phyloP scores from a whole-genome alignment of 1,284 basidiomycete genomes.

The Austroboletus novae-zelandiae region DNA sequence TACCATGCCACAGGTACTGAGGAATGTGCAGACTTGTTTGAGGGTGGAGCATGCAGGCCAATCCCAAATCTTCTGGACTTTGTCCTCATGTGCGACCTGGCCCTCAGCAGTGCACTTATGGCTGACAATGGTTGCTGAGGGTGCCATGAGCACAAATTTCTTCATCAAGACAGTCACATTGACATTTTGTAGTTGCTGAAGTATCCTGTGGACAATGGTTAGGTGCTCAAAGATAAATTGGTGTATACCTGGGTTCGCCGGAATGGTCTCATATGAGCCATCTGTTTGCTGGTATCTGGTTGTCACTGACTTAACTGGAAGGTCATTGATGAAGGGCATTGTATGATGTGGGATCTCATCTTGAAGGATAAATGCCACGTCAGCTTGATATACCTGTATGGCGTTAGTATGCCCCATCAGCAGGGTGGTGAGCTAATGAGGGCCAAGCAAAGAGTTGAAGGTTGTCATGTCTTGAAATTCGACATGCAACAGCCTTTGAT shows the following conservation, averaged over 20 bases:
- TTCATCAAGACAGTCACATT: slow-evolving; percentile 27
- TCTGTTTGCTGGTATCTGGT: too few relatives aligned
- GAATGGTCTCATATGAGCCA: not conserved
- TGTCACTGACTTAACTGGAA: too few relatives aligned
- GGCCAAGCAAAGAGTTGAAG: slow-evolving; percentile 15
- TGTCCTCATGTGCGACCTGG: not conserved
- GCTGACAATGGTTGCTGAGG: slow-evolving; percentile 21
- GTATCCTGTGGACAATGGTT: not conserved
- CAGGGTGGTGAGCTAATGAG: slow-evolving; percentile 4
- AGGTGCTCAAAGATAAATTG: slow-evolving; percentile 28
- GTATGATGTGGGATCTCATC: too few relatives aligned
- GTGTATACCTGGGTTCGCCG: slow-evolving; percentile 7
- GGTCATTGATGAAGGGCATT: too few relatives aligned
- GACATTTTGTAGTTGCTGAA: slow-evolving; percentile 19
- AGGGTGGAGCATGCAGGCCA: not conserved
- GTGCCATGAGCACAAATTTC: slow-evolving; percentile 25
- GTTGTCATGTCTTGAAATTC: not conserved
- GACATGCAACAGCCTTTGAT: not conserved
- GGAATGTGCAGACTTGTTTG: not conserved
- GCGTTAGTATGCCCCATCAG: slow-evolving; percentile 15
- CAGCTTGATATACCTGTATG: not conserved
- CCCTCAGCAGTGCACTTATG: slow-evolving; percentile 29
- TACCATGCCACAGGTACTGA: not conserved
- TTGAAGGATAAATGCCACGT: slow-evolving; percentile 1
- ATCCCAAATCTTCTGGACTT: not conserved